Evolutionary conservation across 495 filamentous ascomycete genomes (phyloP).

Genomic region (Acidomyces sp.): DNA sequence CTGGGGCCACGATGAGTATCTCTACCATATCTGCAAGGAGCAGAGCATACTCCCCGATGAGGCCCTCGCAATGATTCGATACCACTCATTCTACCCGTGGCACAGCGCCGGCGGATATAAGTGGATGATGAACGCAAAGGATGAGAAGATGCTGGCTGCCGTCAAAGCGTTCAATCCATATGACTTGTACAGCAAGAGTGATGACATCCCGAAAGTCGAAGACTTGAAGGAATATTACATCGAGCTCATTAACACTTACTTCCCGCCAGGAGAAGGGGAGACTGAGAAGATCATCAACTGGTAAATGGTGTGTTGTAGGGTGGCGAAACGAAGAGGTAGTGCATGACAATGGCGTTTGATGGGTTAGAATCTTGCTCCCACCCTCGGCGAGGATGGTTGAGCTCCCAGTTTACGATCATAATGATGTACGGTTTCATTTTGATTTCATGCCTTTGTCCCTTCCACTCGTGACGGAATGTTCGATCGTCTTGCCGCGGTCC

Average conservation of each 20-base stretch:
- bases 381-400: too few relatives aligned
- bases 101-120: constrained; percentile 64
- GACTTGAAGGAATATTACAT: constrained; percentile 73
- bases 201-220: constrained; percentile 59
- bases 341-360: too few relatives aligned
- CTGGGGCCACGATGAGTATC: constrained; percentile 87
- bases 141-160: constrained; percentile 62
- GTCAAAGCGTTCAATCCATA: constrained; percentile 84
- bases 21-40: constrained; percentile 70
- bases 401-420: too few relatives aligned
- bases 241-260: constrained; percentile 75
- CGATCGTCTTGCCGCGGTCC: too few relatives aligned
- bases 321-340: too few relatives aligned
- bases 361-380: too few relatives aligned
- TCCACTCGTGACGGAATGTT: too few relatives aligned
- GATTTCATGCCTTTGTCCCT: too few relatives aligned
- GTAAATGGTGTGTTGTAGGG: too few relatives aligned
- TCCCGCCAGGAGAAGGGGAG: constrained; percentile 36
- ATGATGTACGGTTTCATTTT: too few relatives aligned
- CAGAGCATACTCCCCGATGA: constrained; percentile 64
- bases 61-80: constrained; percentile 80
- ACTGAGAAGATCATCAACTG: constrained; percentile 56
- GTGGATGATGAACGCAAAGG: constrained; percentile 70
- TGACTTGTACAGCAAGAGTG: constrained; percentile 85
- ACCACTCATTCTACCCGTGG: constrained; percentile 87